These are phyloP conservation scores for Avena insularis DNA, from an alignment of 176 grass and related monocot species.

Conservation along the genomic window DNA sequence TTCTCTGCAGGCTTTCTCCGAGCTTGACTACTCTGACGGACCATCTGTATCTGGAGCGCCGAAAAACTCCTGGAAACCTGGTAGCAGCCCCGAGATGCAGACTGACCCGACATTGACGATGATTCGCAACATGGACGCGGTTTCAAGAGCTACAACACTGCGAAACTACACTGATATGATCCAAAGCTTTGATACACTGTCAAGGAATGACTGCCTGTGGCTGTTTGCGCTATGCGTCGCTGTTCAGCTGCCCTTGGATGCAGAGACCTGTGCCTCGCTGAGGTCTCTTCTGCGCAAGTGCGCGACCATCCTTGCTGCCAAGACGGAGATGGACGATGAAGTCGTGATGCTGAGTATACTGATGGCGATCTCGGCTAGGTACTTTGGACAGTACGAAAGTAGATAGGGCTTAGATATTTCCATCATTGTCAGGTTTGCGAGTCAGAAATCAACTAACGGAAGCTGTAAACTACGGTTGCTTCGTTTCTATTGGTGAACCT, in stretches of 20 bases:
- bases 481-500: too few species aligned
- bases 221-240: slow-evolving; percentile 72
- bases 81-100: slow-evolving; percentile 43
- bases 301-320: slow-evolving; percentile 52
- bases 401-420: too few species aligned
- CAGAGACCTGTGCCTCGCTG: slow-evolving; percentile 68
- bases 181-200: slow-evolving; percentile 59
- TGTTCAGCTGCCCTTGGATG: slow-evolving; percentile 63
- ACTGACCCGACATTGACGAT: slow-evolving; percentile 53
- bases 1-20: slow-evolving; percentile 53
- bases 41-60: neutral
- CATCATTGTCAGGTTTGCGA: too few species aligned
- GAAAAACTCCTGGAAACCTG: slow-evolving; percentile 31
- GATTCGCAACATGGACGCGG: slow-evolving; percentile 63
- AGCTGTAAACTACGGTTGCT: too few species aligned
- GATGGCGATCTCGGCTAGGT: slow-evolving; percentile 65
- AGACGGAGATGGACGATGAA: slow-evolving; percentile 66
- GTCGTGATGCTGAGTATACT: slow-evolving; percentile 79
- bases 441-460: too few species aligned
- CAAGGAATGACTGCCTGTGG: slow-evolving; percentile 82
- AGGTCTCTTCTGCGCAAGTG: slow-evolving; percentile 78
- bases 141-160: slow-evolving; percentile 66
- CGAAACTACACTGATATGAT: slow-evolving; percentile 68
- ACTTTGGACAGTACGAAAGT: slow-evolving; percentile 76
- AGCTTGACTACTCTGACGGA: slow-evolving; percentile 48